phyloP scores from a whole-genome alignment of 176 grass and related monocot species.

The Carex myosuroides region DNA sequence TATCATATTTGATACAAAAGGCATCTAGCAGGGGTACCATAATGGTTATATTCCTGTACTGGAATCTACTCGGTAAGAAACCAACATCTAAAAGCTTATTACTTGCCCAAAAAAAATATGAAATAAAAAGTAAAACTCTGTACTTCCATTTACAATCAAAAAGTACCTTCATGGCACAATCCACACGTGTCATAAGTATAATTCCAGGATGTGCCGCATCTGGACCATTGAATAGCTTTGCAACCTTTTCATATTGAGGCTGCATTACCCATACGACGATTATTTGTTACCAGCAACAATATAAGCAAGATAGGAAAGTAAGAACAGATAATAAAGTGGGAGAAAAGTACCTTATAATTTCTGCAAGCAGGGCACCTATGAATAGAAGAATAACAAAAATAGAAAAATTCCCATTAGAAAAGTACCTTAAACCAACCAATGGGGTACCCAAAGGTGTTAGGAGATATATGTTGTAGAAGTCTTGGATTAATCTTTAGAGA shows the following conservation, averaged over 20 bases:
- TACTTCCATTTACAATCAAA: not conserved
- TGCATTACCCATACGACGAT: constrained; percentile 13
- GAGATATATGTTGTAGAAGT: too few species aligned
- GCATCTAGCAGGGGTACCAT: not conserved
- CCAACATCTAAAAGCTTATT: not conserved
- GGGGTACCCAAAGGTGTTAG: not conserved
- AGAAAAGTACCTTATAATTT: constrained; percentile 82
- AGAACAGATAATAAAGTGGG: not conserved
- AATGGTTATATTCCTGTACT: not conserved
- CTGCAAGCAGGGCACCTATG: constrained; percentile 95
- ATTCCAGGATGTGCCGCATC: constrained; percentile 77
- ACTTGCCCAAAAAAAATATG: not conserved
- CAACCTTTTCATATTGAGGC: constrained; percentile 97
- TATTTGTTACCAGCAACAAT: constrained; percentile 11
- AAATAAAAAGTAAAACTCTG: not conserved
- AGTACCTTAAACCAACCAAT: not conserved
- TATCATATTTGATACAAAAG: not conserved
- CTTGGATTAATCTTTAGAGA: too few species aligned
- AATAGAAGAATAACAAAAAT: constrained; percentile 23
- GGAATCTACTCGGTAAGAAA: not conserved
- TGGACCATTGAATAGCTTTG: constrained; percentile 85
- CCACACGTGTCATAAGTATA: constrained; percentile 80
- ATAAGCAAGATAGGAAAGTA: constrained; percentile 1
- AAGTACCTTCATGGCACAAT: constrained; percentile 94
- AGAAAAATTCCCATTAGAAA: not conserved